Base-by-base conservation (phyloP, 164 flowering plant genomes). In the Sextonia rubra region DNA sequence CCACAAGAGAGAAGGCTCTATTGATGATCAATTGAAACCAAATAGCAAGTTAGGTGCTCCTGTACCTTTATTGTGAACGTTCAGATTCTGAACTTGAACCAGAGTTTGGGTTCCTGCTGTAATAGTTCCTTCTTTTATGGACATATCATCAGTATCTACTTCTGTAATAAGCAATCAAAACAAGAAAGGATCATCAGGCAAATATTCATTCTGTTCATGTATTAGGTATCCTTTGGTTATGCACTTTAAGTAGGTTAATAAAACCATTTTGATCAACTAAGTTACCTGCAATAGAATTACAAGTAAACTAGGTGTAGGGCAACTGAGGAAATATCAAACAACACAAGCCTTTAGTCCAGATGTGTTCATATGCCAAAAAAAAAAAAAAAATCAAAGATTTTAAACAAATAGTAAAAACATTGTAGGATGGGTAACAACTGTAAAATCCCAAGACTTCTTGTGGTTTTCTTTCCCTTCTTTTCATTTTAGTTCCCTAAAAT, bases 21-120 rank as follows among this genome's bases (percentile, higher is more conserved):
- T 61, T 26, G 58, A 14, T 17, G 25, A 32, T 7, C 9, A 37
- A 37, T 37, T 37, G 44, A 37, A 37, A 37, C 44, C 15, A 25
- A 25, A 17, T 44, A 69, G 61, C 44, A 72, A 30, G 52, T 29
- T 26, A 24, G 27, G 0, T 65, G 68, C 48, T 25, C 27, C 27
- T 29, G 4, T 83, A 84, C 85, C 87, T 75, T 66, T 73, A 65
- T 7, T 72, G 75, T 63, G 82, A 22, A 66, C 26, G 56, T 65
- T 70, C 3, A 80, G 65, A 79, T 83, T 80, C 76, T 79, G 83
- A 74, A 83, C 82, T 48, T 72, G 82, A 72, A 78, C 69, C 71
- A 79, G n/a, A 5, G 62, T 37, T 49, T 64, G 69, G 68, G 68
- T 15, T 27, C 73, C 80, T n/a, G 80, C 68, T 55, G 83, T 84